Percentiles rank a stretch among this genome's conserved stretches.
phyloP scores from a whole-genome alignment of 306 rosid species.

The Senna siamea region DNA sequence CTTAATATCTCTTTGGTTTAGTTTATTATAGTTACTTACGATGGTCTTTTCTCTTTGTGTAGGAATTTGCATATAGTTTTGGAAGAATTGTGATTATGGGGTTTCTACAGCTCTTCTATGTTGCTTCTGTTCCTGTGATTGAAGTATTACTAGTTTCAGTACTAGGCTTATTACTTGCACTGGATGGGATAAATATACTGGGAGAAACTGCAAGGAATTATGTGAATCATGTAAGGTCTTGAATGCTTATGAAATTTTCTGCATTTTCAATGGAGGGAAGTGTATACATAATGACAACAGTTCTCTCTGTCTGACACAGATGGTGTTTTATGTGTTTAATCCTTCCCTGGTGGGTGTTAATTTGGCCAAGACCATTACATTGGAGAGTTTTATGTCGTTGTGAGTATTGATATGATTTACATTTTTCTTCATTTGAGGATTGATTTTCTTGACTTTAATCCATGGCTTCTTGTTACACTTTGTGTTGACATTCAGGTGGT shows the following conservation, averaged over 20 bases:
- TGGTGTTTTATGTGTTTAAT: constrained; percentile 64
- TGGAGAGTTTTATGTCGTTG: constrained; percentile 44
- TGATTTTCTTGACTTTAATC: constrained; percentile 11
- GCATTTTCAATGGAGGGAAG: background rate
- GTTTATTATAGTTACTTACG: background rate
- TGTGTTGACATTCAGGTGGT: constrained; percentile 50
- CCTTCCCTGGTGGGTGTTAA: constrained; percentile 54
- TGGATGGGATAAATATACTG: constrained; percentile 43
- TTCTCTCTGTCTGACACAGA: constrained; percentile 45
- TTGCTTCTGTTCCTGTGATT: constrained; percentile 52
- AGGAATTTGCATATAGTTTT: constrained; percentile 18
- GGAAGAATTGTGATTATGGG: constrained; percentile 48
- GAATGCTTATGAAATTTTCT: background rate
- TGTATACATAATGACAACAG: background rate
- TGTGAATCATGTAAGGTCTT: constrained; percentile 49
- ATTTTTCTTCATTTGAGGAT: background rate
- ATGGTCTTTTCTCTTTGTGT: background rate
- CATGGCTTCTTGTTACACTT: constrained; percentile 2
- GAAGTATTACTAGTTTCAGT: constrained; percentile 54
- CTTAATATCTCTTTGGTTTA: background rate
- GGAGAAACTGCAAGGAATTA: constrained; percentile 54
- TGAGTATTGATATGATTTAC: constrained; percentile 39
- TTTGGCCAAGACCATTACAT: constrained; percentile 54
- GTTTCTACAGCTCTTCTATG: constrained; percentile 44
- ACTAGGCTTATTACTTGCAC: constrained; percentile 56